Base-by-base conservation (phyloP, 345 rosid genomes). In the Syzygium aqueum region DNA sequence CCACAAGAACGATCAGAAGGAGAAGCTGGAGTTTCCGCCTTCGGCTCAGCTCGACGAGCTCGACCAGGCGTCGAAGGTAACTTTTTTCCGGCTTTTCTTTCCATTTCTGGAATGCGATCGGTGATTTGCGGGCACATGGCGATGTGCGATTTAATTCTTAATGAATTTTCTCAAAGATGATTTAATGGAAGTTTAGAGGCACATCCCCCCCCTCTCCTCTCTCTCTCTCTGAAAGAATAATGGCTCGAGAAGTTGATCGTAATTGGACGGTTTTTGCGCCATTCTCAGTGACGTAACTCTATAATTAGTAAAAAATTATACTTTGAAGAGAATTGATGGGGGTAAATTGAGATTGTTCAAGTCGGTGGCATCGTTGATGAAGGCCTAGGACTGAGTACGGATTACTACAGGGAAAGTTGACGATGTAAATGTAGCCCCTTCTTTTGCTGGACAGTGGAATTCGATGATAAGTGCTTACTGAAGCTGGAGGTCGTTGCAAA, bases 51-150 rank as follows among this genome's bases (percentile, higher is more conserved):
- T 94, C 85, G 97, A 95, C 84, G 97, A 95, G 88, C 98, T 97
- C 89, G 96, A 91, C 87, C 94, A 95, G 86, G 98, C 99, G 87
- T 94, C 96, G 23, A 94, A 93, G 99, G 99, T 96, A 85, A 21
- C 85, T 30, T 9, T 14, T 56, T 73, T 25, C 52, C 11, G 46
- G 22, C 85, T 27, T 27, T 51, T 73, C 11, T 46, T 27, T 59
- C 51, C 52, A 11, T 84, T 53, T 54, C 17, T 27, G 23, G 63
- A 82, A 27, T 11, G 43, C 86, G 50, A 37, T 46, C 57, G 17
- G 77, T 23, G 25, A 73, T 77, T 84, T 84, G 84, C 51, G 23
- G 85, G 51, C 65, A 7, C 8, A n/a, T 15, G 28, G 50, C 10
- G 46, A 3, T 10, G 80, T 23, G 46, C 9, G 80, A 12, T 33